phyloP scores from a whole-genome alignment of 2,329 filamentous ascomycete species.

The Alternaria solani region DNA sequence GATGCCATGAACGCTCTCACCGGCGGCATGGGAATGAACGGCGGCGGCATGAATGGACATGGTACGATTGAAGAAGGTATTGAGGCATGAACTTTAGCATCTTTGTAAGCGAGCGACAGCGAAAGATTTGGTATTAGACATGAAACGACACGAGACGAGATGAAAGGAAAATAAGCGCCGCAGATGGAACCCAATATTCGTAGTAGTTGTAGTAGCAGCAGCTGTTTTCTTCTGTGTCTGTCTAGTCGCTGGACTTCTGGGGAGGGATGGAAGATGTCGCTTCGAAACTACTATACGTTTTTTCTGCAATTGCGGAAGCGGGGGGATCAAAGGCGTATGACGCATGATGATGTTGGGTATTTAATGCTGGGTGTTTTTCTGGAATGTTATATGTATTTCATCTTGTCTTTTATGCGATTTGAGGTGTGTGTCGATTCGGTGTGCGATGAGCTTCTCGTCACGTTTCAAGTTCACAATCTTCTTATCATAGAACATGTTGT shows the following conservation, averaged over 20 bases:
- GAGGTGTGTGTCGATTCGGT: background rate
- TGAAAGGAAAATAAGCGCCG: slow-evolving; percentile 1
- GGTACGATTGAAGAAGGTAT: slow-evolving; percentile 30
- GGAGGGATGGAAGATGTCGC: slow-evolving; percentile 1
- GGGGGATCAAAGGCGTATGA: background rate
- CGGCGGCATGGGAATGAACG: slow-evolving; percentile 23
- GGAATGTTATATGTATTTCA: slow-evolving; percentile 8
- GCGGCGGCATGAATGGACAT: slow-evolving; percentile 24
- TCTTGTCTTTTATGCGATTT: background rate
- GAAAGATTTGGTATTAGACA: slow-evolving; percentile 21
- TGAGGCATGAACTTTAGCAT: slow-evolving; percentile 24
- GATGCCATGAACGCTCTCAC: slow-evolving; percentile 32
- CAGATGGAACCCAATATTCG: slow-evolving; percentile 7
- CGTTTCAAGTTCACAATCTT: too few species aligned
- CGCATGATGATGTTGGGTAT: slow-evolving; percentile 14
- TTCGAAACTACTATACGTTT: background rate
- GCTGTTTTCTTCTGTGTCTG: background rate
- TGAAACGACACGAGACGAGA: slow-evolving; percentile 15
- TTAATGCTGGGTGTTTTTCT: slow-evolving; percentile 14
- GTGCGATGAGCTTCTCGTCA: too few species aligned
- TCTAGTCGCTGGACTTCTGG: slow-evolving; percentile 13
- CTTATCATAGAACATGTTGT: too few species aligned
- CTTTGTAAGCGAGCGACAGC: slow-evolving; percentile 12
- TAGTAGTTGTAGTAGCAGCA: slow-evolving; percentile 7
- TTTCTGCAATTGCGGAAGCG: slow-evolving; percentile 4